Conservation (phyloP, 164 flowering plant species). For the Stephania japonica region DNA sequence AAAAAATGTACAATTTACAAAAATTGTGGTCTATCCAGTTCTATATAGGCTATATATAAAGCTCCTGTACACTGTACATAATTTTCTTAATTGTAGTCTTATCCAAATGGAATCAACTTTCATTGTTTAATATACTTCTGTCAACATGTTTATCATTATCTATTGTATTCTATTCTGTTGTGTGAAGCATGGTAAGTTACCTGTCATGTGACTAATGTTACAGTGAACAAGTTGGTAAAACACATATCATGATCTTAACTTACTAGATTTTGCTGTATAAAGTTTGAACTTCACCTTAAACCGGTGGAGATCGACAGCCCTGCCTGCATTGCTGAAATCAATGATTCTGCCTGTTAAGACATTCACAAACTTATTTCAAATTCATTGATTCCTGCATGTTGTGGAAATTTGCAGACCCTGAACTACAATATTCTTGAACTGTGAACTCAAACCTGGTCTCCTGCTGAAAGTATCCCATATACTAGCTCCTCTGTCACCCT, state of each 20-base stretch:
- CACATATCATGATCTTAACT: too few species aligned
- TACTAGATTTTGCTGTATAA: not conserved
- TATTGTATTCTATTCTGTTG: not conserved
- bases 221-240: too few species aligned
- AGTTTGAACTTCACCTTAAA: conserved; percentile 44
- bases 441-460: conserved; percentile 33
- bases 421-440: not conserved
- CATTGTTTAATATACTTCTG: not conserved
- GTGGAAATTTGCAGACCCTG: too few species aligned
- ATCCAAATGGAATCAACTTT: not conserved
- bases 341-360: conserved; percentile 50
- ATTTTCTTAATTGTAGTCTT: not conserved
- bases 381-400: too few species aligned
- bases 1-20: too few species aligned
- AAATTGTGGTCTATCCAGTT: too few species aligned
- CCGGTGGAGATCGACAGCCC: conserved; percentile 78
- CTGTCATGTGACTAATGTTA: too few species aligned
- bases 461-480: conserved; percentile 80
- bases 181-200: not conserved
- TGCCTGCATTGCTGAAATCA: conserved; percentile 85
- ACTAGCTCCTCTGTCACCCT: conserved; percentile 71
- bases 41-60: too few species aligned
- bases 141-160: not conserved
- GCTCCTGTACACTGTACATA: too few species aligned
- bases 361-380: too few species aligned